Conservation (phyloP, 768 basidiomycete genomes). For the Coprinopsis strossmayeri region DNA sequence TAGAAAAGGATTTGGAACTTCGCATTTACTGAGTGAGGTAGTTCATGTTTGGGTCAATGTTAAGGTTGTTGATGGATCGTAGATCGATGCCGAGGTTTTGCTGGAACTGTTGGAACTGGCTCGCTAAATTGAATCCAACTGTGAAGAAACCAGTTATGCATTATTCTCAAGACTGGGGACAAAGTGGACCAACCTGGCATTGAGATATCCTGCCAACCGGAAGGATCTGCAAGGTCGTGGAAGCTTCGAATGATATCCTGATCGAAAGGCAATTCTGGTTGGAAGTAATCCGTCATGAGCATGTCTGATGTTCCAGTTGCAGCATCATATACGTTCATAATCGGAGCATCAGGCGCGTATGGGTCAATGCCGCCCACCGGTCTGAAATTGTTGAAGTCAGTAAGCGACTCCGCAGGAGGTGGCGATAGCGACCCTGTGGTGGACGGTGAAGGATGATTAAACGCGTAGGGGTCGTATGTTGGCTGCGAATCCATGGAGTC, state of each 20-base stretch:
- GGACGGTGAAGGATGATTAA: constrained; percentile 31
- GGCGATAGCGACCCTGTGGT: constrained; percentile 36
- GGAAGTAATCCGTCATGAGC: constrained; percentile 36
- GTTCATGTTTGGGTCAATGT: neutral
- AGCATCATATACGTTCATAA: constrained; percentile 15
- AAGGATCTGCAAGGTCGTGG: constrained; percentile 49
- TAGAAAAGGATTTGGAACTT: neutral
- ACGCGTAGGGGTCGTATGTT: constrained; percentile 12
- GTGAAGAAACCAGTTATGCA: neutral
- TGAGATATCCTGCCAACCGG: constrained; percentile 47
- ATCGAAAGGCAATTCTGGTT: constrained; percentile 52
- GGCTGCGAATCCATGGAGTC: constrained; percentile 8
- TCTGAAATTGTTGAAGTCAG: constrained; percentile 41
- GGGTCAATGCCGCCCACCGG: constrained; percentile 16
- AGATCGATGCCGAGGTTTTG: constrained; percentile 31
- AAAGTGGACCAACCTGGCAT: constrained; percentile 40
- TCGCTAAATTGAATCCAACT: constrained; percentile 33
- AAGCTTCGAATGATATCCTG: constrained; percentile 55
- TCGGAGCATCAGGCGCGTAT: constrained; percentile 16
- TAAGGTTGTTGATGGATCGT: constrained; percentile 4
- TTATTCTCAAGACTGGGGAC: neutral
- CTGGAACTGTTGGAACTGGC: constrained; percentile 36
- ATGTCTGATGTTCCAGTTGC: neutral
- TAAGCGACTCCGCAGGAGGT: constrained; percentile 34
- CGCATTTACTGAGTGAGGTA: neutral